Evolutionary conservation across 1,284 basidiomycete genomes (phyloP).

Genomic region (Pascua guehoae): DNA sequence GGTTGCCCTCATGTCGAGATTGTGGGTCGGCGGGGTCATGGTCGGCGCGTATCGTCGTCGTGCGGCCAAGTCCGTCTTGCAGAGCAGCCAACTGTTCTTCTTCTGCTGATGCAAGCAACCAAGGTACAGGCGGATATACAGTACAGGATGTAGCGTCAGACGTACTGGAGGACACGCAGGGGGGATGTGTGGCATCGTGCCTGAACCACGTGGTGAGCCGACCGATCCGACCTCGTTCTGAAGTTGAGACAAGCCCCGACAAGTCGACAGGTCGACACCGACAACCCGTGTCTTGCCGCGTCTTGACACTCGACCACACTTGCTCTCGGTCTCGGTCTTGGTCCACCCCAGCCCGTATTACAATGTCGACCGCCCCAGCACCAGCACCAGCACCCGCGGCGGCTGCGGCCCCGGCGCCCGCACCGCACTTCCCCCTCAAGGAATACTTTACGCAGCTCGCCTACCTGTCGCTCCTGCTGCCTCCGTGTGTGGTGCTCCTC

Average conservation of each 20-base stretch:
- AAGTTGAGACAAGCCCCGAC: neutral
- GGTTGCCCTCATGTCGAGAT: neutral
- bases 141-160: neutral
- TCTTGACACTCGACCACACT: neutral
- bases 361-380: neutral
- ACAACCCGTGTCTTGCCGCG: neutral
- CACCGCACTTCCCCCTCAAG: conserved; percentile 41
- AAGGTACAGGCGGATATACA: neutral
- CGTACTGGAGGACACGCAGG: neutral
- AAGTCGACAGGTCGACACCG: neutral
- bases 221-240: too few species aligned
- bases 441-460: conserved; percentile 69
- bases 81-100: too few species aligned
- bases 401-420: neutral
- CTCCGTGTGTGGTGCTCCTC: conserved; percentile 63
- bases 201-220: neutral
- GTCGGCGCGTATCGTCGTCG: neutral
- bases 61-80: neutral
- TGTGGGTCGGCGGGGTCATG: neutral
- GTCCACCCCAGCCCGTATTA: too few species aligned
- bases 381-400: neutral
- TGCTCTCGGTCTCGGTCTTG: too few species aligned
- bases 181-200: neutral
- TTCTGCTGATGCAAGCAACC: too few species aligned
- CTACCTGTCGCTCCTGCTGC: conserved; percentile 64